Evolutionary conservation across 129 eudicot genomes (phyloP).

Genomic region (Logfia minima): DNA sequence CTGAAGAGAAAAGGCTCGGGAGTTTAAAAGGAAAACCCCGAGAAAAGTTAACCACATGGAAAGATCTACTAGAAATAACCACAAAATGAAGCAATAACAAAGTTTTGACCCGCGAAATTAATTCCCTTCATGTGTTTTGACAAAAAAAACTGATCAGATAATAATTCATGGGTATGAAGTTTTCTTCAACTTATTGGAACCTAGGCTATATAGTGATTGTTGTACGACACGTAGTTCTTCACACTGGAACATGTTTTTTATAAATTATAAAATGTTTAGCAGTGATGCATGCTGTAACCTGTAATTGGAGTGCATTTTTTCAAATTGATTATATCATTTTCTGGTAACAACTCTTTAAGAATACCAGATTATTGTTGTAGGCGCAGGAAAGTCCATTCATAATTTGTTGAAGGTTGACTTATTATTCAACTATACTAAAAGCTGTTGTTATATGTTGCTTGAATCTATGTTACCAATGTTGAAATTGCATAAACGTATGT

Average conservation of each 20-base stretch:
- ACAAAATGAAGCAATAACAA: constrained; percentile 35
- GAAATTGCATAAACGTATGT: too few species aligned
- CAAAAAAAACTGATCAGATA: background rate
- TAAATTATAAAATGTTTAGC: background rate
- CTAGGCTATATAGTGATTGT: constrained; percentile 10
- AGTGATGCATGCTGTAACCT: background rate
- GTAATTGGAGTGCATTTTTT: background rate
- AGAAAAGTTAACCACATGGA: constrained; percentile 67
- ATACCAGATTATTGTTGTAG: background rate
- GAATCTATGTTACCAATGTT: background rate
- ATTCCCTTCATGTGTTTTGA: background rate
- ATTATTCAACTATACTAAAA: background rate
- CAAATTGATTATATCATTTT: background rate
- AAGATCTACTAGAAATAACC: constrained; percentile 57
- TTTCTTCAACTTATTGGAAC: background rate
- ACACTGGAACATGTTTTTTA: background rate
- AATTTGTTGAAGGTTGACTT: background rate
- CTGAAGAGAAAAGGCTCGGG: constrained; percentile 77
- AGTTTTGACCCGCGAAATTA: background rate
- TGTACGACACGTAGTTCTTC: constrained; percentile 16
- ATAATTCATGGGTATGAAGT: constrained; percentile 10
- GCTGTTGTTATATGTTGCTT: background rate
- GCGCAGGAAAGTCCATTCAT: background rate
- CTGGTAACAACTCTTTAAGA: background rate
- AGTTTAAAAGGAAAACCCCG: constrained; percentile 67